phyloP scores from a whole-genome alignment of 345 rosid species.

The Corymbia maculata region DNA sequence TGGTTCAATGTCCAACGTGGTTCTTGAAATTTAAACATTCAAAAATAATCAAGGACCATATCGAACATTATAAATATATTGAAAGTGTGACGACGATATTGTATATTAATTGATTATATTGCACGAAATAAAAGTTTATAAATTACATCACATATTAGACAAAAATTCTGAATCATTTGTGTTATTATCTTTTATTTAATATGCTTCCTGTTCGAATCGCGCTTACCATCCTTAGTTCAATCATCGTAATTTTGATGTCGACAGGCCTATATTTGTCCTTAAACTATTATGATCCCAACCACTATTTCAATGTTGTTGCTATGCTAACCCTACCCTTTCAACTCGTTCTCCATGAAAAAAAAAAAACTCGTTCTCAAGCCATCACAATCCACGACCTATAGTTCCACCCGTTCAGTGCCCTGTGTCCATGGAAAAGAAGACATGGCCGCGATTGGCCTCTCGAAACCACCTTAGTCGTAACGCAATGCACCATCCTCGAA shows the following conservation, averaged over 20 bases:
- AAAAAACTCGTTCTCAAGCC: background rate
- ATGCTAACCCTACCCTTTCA: too few relatives aligned
- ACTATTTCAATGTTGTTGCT: background rate
- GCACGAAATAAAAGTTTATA: background rate
- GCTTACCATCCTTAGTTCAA: background rate
- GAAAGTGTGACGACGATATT: fast-evolving
- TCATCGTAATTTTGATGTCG: background rate
- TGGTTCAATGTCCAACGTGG: fast-evolving
- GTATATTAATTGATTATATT: fast-evolving
- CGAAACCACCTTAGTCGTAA: background rate
- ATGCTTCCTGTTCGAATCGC: fast-evolving
- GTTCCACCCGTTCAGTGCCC: background rate
- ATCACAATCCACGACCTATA: background rate
- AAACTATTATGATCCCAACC: background rate
- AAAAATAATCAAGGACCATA: fast-evolving
- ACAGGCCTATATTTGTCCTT: fast-evolving
- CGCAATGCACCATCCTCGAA: background rate
- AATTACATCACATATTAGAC: fast-evolving
- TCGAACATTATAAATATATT: fast-evolving
- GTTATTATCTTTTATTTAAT: too few relatives aligned
- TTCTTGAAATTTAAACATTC: too few relatives aligned
- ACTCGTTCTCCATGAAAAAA: too few relatives aligned
- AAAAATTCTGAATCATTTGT: fast-evolving
- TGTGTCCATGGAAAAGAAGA: background rate
- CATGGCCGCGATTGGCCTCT: background rate